phyloP scores from a whole-genome alignment of 2,329 filamentous ascomycete genomes.

The Amphichorda felina region DNA sequence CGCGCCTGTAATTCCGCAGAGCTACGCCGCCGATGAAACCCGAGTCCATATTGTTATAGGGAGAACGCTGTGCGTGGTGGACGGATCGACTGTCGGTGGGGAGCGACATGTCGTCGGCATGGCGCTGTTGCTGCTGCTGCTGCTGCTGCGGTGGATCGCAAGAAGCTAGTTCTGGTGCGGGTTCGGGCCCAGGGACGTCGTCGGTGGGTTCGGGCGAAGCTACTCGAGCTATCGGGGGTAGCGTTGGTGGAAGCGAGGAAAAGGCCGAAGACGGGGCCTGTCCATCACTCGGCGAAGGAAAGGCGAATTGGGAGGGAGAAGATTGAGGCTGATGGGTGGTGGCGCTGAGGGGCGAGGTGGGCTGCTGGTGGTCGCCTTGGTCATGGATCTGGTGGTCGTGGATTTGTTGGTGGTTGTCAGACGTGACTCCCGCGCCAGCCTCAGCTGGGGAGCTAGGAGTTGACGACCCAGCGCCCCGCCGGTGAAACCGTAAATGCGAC shows the following conservation, averaged over 20 bases:
- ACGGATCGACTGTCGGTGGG: slow-evolving; percentile 11
- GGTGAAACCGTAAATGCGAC: slow-evolving; percentile 45
- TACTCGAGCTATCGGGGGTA: slow-evolving; percentile 39
- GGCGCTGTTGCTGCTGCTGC: slow-evolving; percentile 3
- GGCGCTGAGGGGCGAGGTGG: slow-evolving; percentile 8
- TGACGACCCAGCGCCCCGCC: slow-evolving; percentile 23
- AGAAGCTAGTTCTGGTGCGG: too few species aligned
- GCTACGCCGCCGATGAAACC: slow-evolving; percentile 45
- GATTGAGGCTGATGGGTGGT: slow-evolving; percentile 17
- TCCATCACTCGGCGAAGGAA: slow-evolving; percentile 1
- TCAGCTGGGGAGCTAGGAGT: too few species aligned
- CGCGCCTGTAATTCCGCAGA: slow-evolving; percentile 34
- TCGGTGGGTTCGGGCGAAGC: slow-evolving; percentile 25
- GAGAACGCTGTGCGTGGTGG: slow-evolving; percentile 16
- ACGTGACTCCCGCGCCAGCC: slow-evolving; percentile 27
- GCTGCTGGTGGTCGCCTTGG: slow-evolving; percentile 6
- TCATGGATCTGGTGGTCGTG: slow-evolving; percentile 16
- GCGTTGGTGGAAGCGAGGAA: slow-evolving; percentile 10
- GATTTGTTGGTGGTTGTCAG: slow-evolving; percentile 15
- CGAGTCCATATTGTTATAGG: slow-evolving; percentile 23
- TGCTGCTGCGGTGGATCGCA: too few species aligned
- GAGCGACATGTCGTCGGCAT: slow-evolving; percentile 11
- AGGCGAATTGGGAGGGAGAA: not conserved
- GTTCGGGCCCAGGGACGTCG: too few species aligned
- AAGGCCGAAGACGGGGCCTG: not conserved